Evolutionary conservation across 192 early-diverging fungal genomes (phyloP), one percentile per base, ranked within the genome.

Genomic region (Umbelopsis sp.): DNA sequence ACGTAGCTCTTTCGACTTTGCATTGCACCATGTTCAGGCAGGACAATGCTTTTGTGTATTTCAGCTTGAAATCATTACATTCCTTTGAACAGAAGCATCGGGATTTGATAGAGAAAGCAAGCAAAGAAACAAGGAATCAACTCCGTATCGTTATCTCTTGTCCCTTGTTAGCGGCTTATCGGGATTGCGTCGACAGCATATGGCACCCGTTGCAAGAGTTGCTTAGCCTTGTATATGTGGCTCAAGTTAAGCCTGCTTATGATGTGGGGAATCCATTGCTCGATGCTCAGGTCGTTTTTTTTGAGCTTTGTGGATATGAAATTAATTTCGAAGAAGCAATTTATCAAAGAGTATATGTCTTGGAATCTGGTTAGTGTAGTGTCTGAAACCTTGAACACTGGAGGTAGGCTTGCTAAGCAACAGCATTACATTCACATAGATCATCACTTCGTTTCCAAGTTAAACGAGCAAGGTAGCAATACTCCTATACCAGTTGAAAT

Each of bases 291-390:
- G 82, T 91, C 20, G 71, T 92, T 15, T 83, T 92, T 51, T 74
- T 81, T 5, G 81, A 81, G 11, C 76, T 77, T 55, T 90, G 89
- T 74, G 91, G 88, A 2, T 89, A 90, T 72, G 76, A 82, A 50
- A 66, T 90, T 50, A 76, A 55, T 64, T 51, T 80, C 4, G 74
- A 70, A 7, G n/a, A 64, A n/a, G 33, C 22, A 11, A 30, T 30
- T 30, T 58, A 70, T 16, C 20, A 61, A 20, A 20, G 13, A 15
- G 58, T 68, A 21, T 65, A 44, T 69, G 49, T 22, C 13, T 15
- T 46, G 15, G 23, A 47, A 46, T 13, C 51, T 46, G 66, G 71
- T 77, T 64, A 50, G 16, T 45, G 22, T 6, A 0, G 37, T 41
- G 37, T 41, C 5, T 41, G 37, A 41, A 41, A 48, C 47, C 47